Conservation (phyloP, 129 eudicot genomes). For the Smallanthus sonchifolius region DNA sequence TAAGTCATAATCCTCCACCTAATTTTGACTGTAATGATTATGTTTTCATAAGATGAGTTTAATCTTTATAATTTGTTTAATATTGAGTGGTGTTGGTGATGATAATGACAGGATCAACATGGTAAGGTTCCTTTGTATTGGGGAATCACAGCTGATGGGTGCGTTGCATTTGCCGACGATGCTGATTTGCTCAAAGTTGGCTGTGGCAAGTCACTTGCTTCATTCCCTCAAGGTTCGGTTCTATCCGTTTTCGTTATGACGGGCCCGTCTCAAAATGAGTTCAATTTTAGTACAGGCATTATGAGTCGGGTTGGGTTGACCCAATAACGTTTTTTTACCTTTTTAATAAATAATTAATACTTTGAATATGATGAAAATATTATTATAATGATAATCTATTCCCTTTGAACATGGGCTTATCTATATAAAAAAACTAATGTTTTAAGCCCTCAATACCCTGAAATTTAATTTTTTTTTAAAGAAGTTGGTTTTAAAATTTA, state of each 20-base stretch:
- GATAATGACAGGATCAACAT: constrained; percentile 65
- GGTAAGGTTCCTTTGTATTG: constrained; percentile 97
- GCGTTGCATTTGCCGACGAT: constrained; percentile 89
- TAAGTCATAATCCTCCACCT: constrained; percentile 36
- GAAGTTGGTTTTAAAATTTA: too few relatives aligned
- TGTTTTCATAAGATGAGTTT: background rate
- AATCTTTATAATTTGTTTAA: background rate
- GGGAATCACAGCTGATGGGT: constrained; percentile 99
- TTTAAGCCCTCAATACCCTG: too few relatives aligned
- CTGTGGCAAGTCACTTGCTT: constrained; percentile 99
- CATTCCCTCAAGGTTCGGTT: constrained; percentile 85
- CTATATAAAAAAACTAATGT: too few relatives aligned
- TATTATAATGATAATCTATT: too few relatives aligned
- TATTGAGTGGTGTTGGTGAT: constrained; percentile 23
- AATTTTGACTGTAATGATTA: constrained; percentile 9
- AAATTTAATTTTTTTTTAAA: too few relatives aligned
- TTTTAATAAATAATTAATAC: too few relatives aligned
- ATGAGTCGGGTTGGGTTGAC: background rate
- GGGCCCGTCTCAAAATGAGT: background rate
- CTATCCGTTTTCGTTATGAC: background rate
- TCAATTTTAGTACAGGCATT: background rate
- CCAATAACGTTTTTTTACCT: background rate
- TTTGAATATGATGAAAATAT: too few relatives aligned
- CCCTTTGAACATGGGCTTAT: too few relatives aligned
- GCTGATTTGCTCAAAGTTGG: constrained; percentile 93